These are phyloP conservation scores for Arctium lappa DNA, from an alignment of 129 eudicot genomes.

Conservation along the genomic window DNA sequence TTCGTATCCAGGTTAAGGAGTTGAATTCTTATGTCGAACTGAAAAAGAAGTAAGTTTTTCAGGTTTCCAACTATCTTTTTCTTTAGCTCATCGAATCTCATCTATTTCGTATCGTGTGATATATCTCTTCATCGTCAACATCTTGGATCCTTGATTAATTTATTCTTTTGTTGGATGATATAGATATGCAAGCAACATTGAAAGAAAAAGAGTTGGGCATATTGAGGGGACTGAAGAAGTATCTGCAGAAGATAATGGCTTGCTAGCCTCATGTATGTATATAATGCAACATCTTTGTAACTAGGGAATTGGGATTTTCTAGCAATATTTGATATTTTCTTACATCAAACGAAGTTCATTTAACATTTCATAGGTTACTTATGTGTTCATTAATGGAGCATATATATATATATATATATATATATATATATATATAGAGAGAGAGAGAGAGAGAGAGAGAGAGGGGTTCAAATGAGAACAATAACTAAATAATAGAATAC, in stretches of 20 bases:
- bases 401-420: too few relatives aligned
- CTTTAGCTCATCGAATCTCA: background rate
- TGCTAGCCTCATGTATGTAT: conserved; percentile 83
- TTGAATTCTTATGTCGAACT: conserved; percentile 86
- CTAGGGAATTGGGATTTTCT: background rate
- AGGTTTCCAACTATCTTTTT: background rate
- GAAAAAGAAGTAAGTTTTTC: conserved; percentile 74
- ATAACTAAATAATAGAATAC: too few relatives aligned
- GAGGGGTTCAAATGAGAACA: too few relatives aligned
- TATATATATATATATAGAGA: too few relatives aligned
- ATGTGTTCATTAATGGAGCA: background rate
- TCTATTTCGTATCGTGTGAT: background rate
- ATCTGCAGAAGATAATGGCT: conserved; percentile 65
- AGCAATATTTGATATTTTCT: background rate
- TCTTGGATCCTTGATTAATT: background rate
- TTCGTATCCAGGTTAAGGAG: conserved; percentile 79
- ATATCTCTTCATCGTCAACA: background rate
- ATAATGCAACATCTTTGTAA: background rate
- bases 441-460: too few relatives aligned
- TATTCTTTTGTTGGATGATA: conserved; percentile 13
- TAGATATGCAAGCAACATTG: conserved; percentile 79
- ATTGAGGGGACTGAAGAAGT: conserved; percentile 76
- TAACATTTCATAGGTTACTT: conserved; percentile 23
- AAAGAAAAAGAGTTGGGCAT: conserved; percentile 76
- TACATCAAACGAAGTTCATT: background rate